Conservation (phyloP, 75 land plant species). For the Sequoia sempervirens region DNA sequence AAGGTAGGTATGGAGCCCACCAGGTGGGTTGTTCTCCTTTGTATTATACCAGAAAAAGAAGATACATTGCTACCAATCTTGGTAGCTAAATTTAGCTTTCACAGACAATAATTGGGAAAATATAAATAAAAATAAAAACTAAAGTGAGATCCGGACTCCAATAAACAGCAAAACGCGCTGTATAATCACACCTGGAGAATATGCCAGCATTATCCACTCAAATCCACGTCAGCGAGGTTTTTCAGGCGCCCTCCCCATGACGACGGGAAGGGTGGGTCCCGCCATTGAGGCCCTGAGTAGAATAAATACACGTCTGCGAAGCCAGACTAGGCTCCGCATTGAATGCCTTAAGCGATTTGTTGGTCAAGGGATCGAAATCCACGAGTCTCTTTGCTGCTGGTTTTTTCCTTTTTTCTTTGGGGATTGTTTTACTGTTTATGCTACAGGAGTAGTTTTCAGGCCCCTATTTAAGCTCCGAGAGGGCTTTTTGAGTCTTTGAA, state of each 20-base stretch:
- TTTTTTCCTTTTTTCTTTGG: background rate
- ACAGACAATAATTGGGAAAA: background rate
- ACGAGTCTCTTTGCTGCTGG: background rate
- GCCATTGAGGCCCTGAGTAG: background rate
- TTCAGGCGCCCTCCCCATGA: background rate
- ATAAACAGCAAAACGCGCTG: background rate
- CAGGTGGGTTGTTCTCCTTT: background rate
- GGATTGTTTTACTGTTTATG: background rate
- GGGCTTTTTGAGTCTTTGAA: too few relatives aligned
- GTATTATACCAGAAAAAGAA: background rate
- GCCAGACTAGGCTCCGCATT: background rate
- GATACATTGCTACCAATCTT: background rate
- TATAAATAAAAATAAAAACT: background rate
- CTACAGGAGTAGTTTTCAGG: background rate
- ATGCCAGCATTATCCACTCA: background rate
- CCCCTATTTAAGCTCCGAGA: too few relatives aligned
- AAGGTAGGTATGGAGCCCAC: too few relatives aligned
- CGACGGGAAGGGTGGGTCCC: background rate
- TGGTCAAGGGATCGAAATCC: background rate
- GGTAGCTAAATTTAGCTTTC: background rate
- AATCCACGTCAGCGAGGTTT: background rate
- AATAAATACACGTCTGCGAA: background rate
- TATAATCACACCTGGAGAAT: background rate
- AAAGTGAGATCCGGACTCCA: constrained; percentile 4
- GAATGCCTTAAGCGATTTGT: background rate